These are phyloP conservation scores for Nakazawaea anatomiae DNA, from an alignment of 805 yeast genomes.

Conservation along the genomic window DNA sequence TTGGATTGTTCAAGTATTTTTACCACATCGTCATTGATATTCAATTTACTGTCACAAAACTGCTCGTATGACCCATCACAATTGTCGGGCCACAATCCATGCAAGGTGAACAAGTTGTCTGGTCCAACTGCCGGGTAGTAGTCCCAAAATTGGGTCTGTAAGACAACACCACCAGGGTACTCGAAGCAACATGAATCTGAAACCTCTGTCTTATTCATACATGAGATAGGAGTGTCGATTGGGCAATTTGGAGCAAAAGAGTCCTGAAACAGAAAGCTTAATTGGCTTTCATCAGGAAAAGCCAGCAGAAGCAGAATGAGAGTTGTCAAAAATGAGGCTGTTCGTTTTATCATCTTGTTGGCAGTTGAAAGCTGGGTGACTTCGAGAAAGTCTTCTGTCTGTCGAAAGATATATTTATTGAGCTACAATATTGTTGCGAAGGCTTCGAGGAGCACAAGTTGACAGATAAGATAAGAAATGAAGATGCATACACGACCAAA, in stretches of 20 bases:
- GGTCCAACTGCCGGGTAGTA: constrained; percentile 72
- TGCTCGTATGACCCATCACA: constrained; percentile 81
- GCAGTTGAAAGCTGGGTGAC: no score
- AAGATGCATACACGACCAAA: neutral
- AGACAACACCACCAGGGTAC: constrained; percentile 74
- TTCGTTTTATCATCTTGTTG: no score
- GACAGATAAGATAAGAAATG: neutral
- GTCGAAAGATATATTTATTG: no score
- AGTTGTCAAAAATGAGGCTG: neutral
- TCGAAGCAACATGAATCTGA: constrained; percentile 78
- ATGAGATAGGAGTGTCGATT: constrained; percentile 50
- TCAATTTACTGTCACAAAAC: constrained; percentile 62
- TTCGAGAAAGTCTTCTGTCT: no score
- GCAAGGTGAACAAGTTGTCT: constrained; percentile 65
- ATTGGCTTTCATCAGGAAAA: neutral
- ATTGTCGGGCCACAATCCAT: constrained; percentile 86
- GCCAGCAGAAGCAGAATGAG: neutral
- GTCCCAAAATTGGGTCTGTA: constrained; percentile 94
- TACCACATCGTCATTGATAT: constrained; percentile 41
- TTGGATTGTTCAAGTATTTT: constrained; percentile 37
- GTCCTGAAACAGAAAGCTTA: neutral
- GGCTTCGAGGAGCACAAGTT: no score
- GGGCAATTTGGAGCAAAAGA: constrained; percentile 38
- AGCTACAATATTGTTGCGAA: no score
- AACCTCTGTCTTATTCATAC: constrained; percentile 48